phyloP scores from a whole-genome alignment of 257 asterid genomes.

The Ligustrum vulgare region DNA sequence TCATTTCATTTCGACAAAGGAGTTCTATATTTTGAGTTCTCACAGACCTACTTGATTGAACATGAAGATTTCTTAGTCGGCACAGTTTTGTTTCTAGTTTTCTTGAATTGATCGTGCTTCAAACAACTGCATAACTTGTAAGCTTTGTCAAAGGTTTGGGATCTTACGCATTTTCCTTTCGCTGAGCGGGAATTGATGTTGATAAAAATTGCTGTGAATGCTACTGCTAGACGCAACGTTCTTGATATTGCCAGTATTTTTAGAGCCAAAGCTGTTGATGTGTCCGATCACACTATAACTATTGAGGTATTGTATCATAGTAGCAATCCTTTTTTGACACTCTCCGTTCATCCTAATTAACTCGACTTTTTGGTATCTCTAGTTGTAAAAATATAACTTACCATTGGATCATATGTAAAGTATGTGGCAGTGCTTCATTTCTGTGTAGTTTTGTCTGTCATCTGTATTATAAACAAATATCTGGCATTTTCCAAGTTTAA shows the following conservation, averaged over 20 bases:
- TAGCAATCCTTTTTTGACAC: constrained; percentile 6
- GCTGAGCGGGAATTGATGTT: constrained; percentile 94
- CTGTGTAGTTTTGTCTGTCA: background rate
- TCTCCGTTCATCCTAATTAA: background rate
- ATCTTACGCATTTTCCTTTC: constrained; percentile 82
- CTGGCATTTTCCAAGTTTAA: background rate
- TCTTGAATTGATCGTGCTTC: no score
- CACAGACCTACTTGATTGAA: no score
- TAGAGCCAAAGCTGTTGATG: constrained; percentile 97
- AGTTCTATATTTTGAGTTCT: no score
- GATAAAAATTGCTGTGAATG: constrained; percentile 84
- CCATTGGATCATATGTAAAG: background rate
- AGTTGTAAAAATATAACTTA: constrained; percentile 1
- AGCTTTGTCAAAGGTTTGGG: constrained; percentile 56
- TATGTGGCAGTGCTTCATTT: background rate
- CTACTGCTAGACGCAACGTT: constrained; percentile 86
- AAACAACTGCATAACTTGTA: no score
- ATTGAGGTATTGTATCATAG: constrained; percentile 61
- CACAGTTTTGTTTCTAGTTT: no score
- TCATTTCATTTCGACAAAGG: no score
- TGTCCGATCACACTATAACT: constrained; percentile 95
- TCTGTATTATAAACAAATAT: background rate
- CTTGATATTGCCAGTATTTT: constrained; percentile 97
- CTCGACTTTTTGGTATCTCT: background rate
- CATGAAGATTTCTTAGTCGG: no score